These are phyloP conservation scores for Boletus rufocinnamomeus DNA, from an alignment of 768 basidiomycete genomes.

Conservation along the genomic window DNA sequence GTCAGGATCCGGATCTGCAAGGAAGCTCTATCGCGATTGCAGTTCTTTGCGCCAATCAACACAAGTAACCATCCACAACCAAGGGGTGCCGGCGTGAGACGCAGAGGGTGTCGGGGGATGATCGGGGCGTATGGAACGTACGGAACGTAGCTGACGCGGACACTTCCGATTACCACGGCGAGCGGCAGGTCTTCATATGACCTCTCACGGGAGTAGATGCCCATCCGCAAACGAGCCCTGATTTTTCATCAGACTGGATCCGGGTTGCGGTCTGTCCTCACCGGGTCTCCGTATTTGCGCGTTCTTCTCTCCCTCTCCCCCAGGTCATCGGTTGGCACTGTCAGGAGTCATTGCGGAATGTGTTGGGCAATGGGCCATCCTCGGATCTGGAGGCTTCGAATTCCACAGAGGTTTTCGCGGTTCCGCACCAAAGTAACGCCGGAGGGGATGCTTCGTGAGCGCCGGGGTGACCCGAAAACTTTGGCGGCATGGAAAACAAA, in stretches of 20 bases:
- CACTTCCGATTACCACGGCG: slow-evolving; percentile 28
- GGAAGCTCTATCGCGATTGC: slow-evolving; percentile 21
- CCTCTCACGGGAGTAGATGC: slow-evolving; percentile 18
- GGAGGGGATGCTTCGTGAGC: slow-evolving; percentile 1
- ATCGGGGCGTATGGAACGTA: slow-evolving; percentile 9
- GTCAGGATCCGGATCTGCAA: slow-evolving; percentile 31
- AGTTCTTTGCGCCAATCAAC: slow-evolving; percentile 24
- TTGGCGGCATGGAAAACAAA: background rate
- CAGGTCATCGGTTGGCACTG: background rate
- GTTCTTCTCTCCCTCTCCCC: background rate
- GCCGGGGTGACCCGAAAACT: slow-evolving; percentile 1
- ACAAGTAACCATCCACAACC: slow-evolving; percentile 1
- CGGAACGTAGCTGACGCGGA: slow-evolving; percentile 17
- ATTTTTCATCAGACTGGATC: slow-evolving; percentile 23
- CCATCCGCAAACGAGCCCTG: slow-evolving; percentile 6
- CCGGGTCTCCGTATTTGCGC: slow-evolving; percentile 13
- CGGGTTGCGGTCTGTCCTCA: slow-evolving; percentile 14
- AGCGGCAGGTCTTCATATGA: slow-evolving; percentile 19
- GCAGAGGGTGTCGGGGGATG: slow-evolving; percentile 5
- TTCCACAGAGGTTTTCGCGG: slow-evolving; percentile 15
- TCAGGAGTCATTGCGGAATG: background rate
- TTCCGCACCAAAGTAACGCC: slow-evolving; percentile 13
- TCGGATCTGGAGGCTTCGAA: slow-evolving; percentile 18
- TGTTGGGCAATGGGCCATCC: slow-evolving; percentile 11
- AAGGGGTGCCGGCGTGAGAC: slow-evolving; percentile 2